These are phyloP conservation scores for Cinnamomum chago DNA, from an alignment of 164 flowering plant genomes.

Conservation along the genomic window DNA sequence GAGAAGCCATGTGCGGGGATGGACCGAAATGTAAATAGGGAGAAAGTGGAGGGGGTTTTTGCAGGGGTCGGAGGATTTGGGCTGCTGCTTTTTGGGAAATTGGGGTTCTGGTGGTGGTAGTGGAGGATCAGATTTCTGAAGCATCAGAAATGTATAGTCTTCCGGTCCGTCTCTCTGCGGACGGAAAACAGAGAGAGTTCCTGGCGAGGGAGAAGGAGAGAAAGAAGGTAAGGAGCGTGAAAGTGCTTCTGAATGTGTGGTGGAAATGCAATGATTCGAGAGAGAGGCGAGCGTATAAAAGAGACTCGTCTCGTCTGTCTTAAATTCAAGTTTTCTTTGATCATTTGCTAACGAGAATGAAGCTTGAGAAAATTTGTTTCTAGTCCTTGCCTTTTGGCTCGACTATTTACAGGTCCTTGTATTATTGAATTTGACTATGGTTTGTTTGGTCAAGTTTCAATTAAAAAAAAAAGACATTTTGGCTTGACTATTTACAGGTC, in stretches of 20 bases:
- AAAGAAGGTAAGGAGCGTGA: neutral
- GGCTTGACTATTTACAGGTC: too few species aligned
- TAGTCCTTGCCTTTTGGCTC: too few species aligned
- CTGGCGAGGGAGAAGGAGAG: conserved; percentile 8
- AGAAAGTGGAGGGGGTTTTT: conserved; percentile 12
- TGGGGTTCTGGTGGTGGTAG: conserved; percentile 2
- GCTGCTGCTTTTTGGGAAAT: conserved; percentile 5
- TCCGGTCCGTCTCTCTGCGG: neutral
- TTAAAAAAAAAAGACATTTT: too few species aligned
- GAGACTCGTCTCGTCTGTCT: too few species aligned
- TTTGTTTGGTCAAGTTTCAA: too few species aligned
- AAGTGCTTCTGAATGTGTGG: too few species aligned
- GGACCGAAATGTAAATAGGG: conserved; percentile 14
- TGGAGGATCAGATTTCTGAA: conserved; percentile 12
- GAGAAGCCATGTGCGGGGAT: conserved; percentile 29
- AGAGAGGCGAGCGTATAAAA: neutral
- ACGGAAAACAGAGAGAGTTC: neutral
- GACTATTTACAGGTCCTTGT: too few species aligned
- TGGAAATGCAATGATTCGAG: too few species aligned
- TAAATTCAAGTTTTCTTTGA: too few species aligned
- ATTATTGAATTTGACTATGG: too few species aligned
- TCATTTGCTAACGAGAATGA: too few species aligned
- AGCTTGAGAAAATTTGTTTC: too few species aligned
- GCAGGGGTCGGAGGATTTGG: conserved; percentile 4
- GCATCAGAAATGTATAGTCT: conserved; percentile 11